phyloP scores from a whole-genome alignment of 768 basidiomycete genomes.

The Hortiboletus campestris region DNA sequence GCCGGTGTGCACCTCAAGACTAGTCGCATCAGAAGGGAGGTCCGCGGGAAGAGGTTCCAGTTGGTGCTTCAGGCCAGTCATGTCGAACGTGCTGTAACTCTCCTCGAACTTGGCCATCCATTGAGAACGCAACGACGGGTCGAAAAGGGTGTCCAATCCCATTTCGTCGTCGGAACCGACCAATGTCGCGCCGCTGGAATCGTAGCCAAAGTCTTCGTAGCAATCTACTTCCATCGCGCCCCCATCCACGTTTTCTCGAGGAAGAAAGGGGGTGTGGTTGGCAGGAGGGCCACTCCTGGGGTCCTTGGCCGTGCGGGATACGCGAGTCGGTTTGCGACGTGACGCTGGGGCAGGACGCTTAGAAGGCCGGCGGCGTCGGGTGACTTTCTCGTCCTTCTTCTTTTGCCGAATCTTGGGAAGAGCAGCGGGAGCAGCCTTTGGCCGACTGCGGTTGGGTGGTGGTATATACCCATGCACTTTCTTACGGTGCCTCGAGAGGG shows the following conservation, averaged over 20 bases:
- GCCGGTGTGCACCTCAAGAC: not conserved
- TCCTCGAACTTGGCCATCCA: constrained; percentile 19
- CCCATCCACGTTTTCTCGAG: too few relatives aligned
- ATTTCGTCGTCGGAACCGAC: constrained; percentile 3
- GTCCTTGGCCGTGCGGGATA: not conserved
- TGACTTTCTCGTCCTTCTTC: not conserved
- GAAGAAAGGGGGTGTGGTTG: not conserved
- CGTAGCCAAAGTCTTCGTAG: not conserved
- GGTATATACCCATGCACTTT: constrained; percentile 22
- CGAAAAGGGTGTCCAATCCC: constrained; percentile 4
- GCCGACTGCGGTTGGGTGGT: constrained; percentile 1
- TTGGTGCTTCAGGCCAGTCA: not conserved
- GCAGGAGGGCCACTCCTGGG: not conserved
- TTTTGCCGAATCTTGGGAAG: not conserved
- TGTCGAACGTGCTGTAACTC: constrained; percentile 1
- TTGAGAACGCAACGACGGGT: not conserved
- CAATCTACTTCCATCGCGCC: not conserved
- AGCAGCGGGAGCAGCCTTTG: not conserved
- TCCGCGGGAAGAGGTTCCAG: not conserved
- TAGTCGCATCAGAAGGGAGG: not conserved
- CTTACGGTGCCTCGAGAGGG: constrained; percentile 27
- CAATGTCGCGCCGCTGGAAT: not conserved
- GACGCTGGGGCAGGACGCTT: not conserved
- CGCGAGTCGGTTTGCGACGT: not conserved
- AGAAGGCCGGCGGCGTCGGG: not conserved